Base-by-base conservation (phyloP, 1,139 yeast species). In the Sugiyamaella paludigena region DNA sequence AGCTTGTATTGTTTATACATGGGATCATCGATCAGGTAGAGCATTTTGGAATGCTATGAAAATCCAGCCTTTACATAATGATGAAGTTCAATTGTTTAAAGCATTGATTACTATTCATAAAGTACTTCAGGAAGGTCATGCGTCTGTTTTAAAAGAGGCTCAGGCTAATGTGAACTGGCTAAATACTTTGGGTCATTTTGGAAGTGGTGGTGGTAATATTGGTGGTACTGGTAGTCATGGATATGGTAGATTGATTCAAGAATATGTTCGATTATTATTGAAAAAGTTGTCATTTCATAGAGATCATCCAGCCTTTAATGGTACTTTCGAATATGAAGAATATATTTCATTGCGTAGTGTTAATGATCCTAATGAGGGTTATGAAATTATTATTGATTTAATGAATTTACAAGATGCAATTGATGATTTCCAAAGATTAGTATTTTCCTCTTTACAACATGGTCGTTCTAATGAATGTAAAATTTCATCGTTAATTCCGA, bases 121-220 rank as follows among this genome's bases (percentile, higher is more conserved):
- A 65, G 95, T 92, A n/a, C 72, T 91, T 19, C 98, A 92, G 67
- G 98, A 92, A 66, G 98, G 98, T 8, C 98, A 92, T 64, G 91
- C 92, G 12, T 78, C 87, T 36, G 83, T 88, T 8, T 73, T 92
- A 61, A 78, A 81, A 49, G 97, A 89, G 61, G 97, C 89, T 1
- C 87, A 83, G 63, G 77, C 83, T 54, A 89, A 89, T 64, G 68
- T 75, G 47, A 77, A 75, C 43, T 84, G 87, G 86, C 71, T 84
- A 32, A 79, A 79, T 47, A 62, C 70, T 5, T 51, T 65, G 36
- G 58, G 61, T 11, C 51, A 45, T 35, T 19, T 4, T 19, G 24
- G 5, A 19, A 19, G 24, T 19, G 48, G 52, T 9, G 49, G 51
- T 7, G 50, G 43, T 2, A 42, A 50, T 13, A 43, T 45, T 13